A percentile compares a stretch with the other conserved stretches of the same genome.
These are phyloP conservation scores for Mortierella sp. DNA, from an alignment of 371 early-diverging fungal species.

Conservation along the genomic window DNA sequence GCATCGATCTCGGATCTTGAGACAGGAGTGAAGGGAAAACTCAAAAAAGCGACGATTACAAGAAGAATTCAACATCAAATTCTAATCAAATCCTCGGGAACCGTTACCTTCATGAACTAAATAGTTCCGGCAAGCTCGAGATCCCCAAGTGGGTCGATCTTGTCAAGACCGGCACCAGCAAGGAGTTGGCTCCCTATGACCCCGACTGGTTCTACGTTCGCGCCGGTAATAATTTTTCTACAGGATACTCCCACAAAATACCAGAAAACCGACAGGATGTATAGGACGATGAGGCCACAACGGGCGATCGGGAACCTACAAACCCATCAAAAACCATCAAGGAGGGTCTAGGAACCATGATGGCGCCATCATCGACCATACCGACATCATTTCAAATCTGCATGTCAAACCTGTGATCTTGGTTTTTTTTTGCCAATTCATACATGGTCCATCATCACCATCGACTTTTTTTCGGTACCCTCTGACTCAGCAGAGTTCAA, in stretches of 20 bases:
- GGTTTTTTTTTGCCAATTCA: slow-evolving; percentile 8
- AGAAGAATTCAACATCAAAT: slow-evolving; percentile 16
- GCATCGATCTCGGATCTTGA: neutral
- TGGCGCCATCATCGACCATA: neutral
- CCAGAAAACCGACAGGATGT: neutral
- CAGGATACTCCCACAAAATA: slow-evolving; percentile 6
- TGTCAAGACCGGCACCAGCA: slow-evolving; percentile 96
- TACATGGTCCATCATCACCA: neutral
- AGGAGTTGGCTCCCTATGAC: slow-evolving; percentile 97
- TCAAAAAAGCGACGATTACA: neutral
- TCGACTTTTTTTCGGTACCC: neutral
- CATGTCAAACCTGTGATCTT: slow-evolving; percentile 2
- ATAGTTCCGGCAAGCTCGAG: slow-evolving; percentile 93
- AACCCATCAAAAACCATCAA: slow-evolving; percentile 6
- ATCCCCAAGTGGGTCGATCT: slow-evolving; percentile 98
- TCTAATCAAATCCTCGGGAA: slow-evolving; percentile 13
- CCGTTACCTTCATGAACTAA: slow-evolving; percentile 6
- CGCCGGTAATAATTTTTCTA: slow-evolving; percentile 77
- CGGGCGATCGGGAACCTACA: neutral
- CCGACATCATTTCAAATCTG: slow-evolving; percentile 3
- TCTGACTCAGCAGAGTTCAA: neutral
- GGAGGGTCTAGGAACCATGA: neutral
- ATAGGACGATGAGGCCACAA: neutral
- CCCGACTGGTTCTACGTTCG: slow-evolving; percentile 99
- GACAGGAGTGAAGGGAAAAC: neutral